A percentile compares a stretch with the other conserved stretches of the same genome.
Conservation (phyloP, 2,329 filamentous ascomycete genomes). For the Diaporthe sp. region DNA sequence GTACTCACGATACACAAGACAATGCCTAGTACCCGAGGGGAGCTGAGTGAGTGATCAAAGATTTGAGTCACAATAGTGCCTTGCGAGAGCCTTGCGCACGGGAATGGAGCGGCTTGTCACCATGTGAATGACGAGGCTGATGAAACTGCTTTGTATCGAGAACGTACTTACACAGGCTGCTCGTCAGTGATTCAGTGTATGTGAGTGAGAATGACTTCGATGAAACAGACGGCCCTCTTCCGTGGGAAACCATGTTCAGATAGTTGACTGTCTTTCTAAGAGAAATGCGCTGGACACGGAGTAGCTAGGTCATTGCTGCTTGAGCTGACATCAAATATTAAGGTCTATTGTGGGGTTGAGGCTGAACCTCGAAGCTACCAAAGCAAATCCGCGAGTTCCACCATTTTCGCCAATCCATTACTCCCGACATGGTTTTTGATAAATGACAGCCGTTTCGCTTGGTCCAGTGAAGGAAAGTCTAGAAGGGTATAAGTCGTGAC, state of each 20-base stretch:
- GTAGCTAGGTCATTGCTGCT: not conserved
- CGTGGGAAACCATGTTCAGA: not conserved
- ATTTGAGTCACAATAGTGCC: not conserved
- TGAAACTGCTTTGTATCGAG: not conserved
- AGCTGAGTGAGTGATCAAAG: not conserved
- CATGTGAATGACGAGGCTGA: not conserved
- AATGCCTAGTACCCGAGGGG: not conserved
- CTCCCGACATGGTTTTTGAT: conserved; percentile 34
- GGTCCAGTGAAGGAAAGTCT: conserved; percentile 40
- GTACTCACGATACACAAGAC: not conserved
- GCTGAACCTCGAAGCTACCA: conserved; percentile 1
- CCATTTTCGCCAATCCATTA: conserved; percentile 36
- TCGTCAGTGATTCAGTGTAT: not conserved
- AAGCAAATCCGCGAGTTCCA: conserved; percentile 32
- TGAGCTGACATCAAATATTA: conserved; percentile 8
- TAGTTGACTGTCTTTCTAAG: not conserved
- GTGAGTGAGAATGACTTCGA: not conserved
- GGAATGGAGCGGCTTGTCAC: not conserved
- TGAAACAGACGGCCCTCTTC: not conserved
- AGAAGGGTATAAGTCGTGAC: conserved; percentile 40
- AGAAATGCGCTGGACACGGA: not conserved
- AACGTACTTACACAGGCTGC: not conserved
- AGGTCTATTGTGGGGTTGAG: conserved; percentile 28
- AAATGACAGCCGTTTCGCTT: conserved; percentile 36
- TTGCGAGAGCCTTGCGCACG: not conserved